Conservation (phyloP, 805 yeast species). For the Millerozyma miso region DNA sequence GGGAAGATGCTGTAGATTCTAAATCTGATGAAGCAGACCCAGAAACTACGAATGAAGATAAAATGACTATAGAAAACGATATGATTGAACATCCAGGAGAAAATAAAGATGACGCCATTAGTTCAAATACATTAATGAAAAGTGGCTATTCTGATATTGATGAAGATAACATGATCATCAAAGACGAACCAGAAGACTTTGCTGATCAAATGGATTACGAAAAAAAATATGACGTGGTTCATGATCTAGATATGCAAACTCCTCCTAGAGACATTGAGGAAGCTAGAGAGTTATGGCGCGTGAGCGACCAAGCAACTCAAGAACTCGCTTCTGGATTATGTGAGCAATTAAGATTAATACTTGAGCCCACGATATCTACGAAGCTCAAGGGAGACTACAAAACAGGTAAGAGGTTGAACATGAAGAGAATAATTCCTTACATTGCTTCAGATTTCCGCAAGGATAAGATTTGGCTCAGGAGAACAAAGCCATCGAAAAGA, state of each 20-base stretch:
- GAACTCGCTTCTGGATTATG: slow-evolving; percentile 84
- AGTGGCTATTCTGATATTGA: slow-evolving; percentile 31
- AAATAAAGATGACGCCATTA: slow-evolving; percentile 34
- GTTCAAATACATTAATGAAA: slow-evolving; percentile 45
- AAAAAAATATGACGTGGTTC: slow-evolving; percentile 14
- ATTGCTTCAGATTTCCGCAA: slow-evolving; percentile 96
- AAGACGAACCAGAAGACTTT: slow-evolving; percentile 16
- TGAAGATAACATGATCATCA: slow-evolving; percentile 19
- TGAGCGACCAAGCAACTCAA: slow-evolving; percentile 78
- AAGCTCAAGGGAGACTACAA: slow-evolving; percentile 93
- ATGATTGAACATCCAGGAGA: slow-evolving; percentile 33
- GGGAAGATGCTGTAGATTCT: slow-evolving; percentile 14
- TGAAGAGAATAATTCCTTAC: slow-evolving; percentile 96
- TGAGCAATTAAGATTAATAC: slow-evolving; percentile 87
- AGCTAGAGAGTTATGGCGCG: slow-evolving; percentile 76
- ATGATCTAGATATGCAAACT: slow-evolving; percentile 10
- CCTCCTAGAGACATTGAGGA: slow-evolving; percentile 56
- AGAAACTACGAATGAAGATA: slow-evolving; percentile 26
- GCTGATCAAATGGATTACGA: slow-evolving; percentile 17
- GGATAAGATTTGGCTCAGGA: slow-evolving; percentile 96
- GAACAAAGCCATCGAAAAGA: slow-evolving; percentile 96
- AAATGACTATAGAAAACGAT: slow-evolving; percentile 24
- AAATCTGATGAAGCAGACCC: slow-evolving; percentile 17
- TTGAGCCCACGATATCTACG: slow-evolving; percentile 96
- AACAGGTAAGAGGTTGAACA: slow-evolving; percentile 93